Evolutionary conservation across 176 grass and related monocot species (phyloP), one percentile per base, ranked within the genome.

Genomic region (Cymbopogon citratus): DNA sequence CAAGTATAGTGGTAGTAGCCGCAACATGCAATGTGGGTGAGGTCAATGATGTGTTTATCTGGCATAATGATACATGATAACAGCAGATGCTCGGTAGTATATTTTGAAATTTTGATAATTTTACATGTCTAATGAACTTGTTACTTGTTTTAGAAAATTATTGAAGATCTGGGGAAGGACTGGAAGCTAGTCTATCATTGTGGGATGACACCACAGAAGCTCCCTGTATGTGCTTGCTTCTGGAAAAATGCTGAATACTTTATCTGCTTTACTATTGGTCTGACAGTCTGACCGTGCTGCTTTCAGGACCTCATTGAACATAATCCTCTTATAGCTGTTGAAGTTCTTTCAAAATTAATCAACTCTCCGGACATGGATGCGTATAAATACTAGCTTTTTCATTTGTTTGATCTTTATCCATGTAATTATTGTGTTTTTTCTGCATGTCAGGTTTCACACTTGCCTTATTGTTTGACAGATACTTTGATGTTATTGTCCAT

Each of bases 221-320:
- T 98, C 73, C 92, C 82, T 54, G 95, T 98, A 93, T 79, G 87
- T 78, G 51, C 61, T 71, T 67, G 24, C n/a, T 66, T 33, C 11
- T 81, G 66, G 78, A 56, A 81, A 63, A 39, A 63, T 78, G 71
- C 36, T 71, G 16, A 85, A 34, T 74, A 36, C 41, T 67, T 77
- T 81, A 31, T 7, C 38, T 84, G 33, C 16, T 69, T 83, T 34
- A 7, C 75, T 71, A 19, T 51, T 78, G 11, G 46, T 76, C 7
- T 64, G 43, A 79, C 29, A 57, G 83, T 23, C 54, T 57, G 54
- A 57, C 21, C 8, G 78, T 79, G 1, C 10, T 81, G 49, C 13
- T 86, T 91, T 85, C 76, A 98, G 95, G 88, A 95, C 56, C 95
- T 98, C 80, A 90, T 98, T 85, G 95, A 98, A 83, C 86, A 98